Evolutionary conservation across 2,329 filamentous ascomycete genomes (phyloP).

Genomic region (Penicillium sp.): DNA sequence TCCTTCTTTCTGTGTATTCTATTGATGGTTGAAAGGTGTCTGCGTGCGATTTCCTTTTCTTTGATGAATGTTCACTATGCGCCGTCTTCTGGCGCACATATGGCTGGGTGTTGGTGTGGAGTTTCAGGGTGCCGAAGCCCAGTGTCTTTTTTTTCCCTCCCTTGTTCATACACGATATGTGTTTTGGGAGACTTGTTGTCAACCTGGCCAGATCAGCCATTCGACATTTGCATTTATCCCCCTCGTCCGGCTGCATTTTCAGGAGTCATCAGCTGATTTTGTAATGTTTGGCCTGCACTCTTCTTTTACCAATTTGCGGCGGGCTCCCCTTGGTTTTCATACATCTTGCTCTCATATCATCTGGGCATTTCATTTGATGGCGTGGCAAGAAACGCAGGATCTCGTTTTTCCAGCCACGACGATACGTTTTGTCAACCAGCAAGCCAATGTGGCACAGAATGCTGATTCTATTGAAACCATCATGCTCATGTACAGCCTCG

Average conservation of each 20-base stretch:
- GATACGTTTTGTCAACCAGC: too few species aligned
- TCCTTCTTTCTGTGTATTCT: constrained; percentile 4
- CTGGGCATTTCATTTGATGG: constrained; percentile 11
- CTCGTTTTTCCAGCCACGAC: neutral
- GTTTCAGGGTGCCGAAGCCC: too few species aligned
- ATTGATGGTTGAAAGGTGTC: neutral
- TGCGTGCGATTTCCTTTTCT: neutral
- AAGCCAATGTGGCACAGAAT: too few species aligned
- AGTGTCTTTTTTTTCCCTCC: neutral
- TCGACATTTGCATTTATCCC: constrained; percentile 7
- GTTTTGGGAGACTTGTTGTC: constrained; percentile 7
- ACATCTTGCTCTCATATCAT: constrained; percentile 6
- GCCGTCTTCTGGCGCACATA: constrained; percentile 1
- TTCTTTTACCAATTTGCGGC: constrained; percentile 7
- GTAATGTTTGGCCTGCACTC: neutral
- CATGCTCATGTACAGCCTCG: too few species aligned
- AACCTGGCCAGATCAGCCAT: constrained; percentile 9
- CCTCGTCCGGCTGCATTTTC: constrained; percentile 12
- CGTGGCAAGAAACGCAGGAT: constrained; percentile 6
- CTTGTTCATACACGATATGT: neutral
- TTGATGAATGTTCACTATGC: constrained; percentile 8
- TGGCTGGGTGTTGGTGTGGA: constrained; percentile 7
- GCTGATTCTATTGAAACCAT: too few species aligned
- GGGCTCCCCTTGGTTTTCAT: constrained; percentile 18
- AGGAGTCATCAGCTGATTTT: constrained; percentile 18